Conservation (phyloP, 176 grass and related monocot species). For the Dactylis glomerata region DNA sequence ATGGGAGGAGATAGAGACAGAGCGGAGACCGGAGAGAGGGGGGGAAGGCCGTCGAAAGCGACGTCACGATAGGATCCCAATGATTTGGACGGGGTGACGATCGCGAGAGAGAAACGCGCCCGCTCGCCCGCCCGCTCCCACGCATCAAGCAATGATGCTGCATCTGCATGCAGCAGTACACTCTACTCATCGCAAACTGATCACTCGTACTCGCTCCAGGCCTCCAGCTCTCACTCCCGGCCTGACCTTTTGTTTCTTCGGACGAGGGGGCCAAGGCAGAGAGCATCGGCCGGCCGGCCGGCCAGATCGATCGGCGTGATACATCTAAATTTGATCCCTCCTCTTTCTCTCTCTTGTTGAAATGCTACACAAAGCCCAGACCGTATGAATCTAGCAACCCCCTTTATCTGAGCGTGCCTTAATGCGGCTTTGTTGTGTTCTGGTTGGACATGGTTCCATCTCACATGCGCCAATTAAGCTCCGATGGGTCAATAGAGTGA, state of each 20-base stretch:
- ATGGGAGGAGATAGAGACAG: not conserved
- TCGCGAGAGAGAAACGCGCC: not conserved
- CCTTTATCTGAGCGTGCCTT: not conserved
- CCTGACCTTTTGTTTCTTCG: not conserved
- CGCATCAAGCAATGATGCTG: constrained; percentile 11
- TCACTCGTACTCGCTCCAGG: not conserved
- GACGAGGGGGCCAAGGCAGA: not conserved
- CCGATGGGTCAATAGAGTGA: too few relatives aligned
- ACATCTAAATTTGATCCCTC: not conserved
- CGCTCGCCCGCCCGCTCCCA: not conserved
- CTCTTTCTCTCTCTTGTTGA: not conserved
- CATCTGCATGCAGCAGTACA: not conserved
- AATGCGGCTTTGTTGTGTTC: constrained; percentile 4
- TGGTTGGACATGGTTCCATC: constrained; percentile 9
- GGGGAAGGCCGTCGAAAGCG: constrained; percentile 26
- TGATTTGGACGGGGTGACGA: constrained; percentile 21
- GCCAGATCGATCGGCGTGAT: not conserved
- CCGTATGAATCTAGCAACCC: constrained; percentile 20
- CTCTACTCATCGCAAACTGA: not conserved
- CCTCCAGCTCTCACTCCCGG: too few relatives aligned
- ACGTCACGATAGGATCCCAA: constrained; percentile 30
- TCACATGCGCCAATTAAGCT: not conserved
- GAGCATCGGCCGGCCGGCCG: not conserved
- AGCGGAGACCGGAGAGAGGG: not conserved
- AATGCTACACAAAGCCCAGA: constrained; percentile 40